Evolutionary conservation across 2,329 filamentous ascomycete species (phyloP).

Genomic region (Botrytis fabae): DNA sequence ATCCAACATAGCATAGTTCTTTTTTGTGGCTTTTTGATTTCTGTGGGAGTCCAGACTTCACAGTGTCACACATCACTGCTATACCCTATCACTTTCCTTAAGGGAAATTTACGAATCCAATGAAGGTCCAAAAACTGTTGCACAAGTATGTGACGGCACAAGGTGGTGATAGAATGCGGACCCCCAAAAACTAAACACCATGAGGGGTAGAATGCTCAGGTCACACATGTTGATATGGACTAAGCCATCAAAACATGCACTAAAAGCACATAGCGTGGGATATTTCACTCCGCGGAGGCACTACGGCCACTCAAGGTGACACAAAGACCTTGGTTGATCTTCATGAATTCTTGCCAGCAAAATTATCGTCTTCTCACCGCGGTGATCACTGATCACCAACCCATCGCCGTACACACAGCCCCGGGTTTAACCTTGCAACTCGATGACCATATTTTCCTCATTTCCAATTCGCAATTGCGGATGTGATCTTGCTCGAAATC

Average conservation of each 20-base stretch:
- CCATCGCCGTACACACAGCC: not conserved
- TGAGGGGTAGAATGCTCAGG: not conserved
- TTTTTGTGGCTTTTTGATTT: not conserved
- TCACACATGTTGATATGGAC: not conserved
- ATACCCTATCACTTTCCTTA: not conserved
- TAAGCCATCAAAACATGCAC: not conserved
- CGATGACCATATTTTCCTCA: not conserved
- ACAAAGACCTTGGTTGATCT: not conserved
- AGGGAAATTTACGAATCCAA: not conserved
- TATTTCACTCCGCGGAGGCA: not conserved
- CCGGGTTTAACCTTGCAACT: not conserved
- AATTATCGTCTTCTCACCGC: not conserved
- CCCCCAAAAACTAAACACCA: not conserved
- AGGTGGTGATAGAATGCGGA: no score
- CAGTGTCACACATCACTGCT: not conserved
- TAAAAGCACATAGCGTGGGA: not conserved
- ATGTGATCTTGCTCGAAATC: not conserved
- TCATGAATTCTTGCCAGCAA: not conserved
- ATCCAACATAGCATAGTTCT: not conserved
- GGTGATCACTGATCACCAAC: not conserved
- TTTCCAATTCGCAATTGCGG: not conserved
- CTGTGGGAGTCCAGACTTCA: not conserved
- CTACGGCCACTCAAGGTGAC: not conserved
- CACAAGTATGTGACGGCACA: not conserved
- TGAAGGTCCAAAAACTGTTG: not conserved